Evolutionary conservation across 371 early-diverging fungal species (phyloP).

Genomic region (Synchytrium microbalum): DNA sequence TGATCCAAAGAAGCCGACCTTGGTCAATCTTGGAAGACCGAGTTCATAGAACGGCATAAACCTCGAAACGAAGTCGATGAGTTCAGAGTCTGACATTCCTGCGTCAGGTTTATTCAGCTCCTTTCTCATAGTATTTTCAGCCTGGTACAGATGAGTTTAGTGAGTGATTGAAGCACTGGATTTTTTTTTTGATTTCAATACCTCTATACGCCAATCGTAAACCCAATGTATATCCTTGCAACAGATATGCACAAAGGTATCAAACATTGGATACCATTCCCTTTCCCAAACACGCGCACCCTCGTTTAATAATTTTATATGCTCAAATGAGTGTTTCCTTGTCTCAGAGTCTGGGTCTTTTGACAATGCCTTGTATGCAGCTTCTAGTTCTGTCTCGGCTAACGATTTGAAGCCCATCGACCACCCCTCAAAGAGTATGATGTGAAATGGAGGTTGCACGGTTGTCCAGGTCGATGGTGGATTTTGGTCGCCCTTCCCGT

Average conservation of each 20-base stretch:
- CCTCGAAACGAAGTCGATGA: constrained; percentile 73
- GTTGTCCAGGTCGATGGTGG: constrained; percentile 48
- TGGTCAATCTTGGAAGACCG: constrained; percentile 50
- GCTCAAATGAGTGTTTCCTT: constrained; percentile 27
- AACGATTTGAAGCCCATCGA: constrained; percentile 76
- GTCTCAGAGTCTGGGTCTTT: constrained; percentile 12
- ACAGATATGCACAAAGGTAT: constrained; percentile 67
- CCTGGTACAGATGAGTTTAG: constrained; percentile 8
- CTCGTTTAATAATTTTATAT: constrained; percentile 46
- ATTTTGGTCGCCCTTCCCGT: constrained; percentile 75
- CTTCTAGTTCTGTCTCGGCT: constrained; percentile 12
- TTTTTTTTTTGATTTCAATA: constrained; percentile 22
- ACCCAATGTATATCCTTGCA: constrained; percentile 53
- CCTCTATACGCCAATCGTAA: constrained; percentile 69
- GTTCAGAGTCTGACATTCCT: constrained; percentile 57
- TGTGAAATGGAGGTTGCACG: constrained; percentile 52
- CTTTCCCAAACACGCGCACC: constrained; percentile 46
- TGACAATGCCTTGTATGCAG: background rate
- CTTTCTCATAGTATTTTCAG: constrained; percentile 1
- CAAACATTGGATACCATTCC: constrained; percentile 53
- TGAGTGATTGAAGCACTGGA: constrained; percentile 9
- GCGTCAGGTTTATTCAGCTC: constrained; percentile 10
- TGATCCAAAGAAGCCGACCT: constrained; percentile 43
- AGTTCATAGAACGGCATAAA: constrained; percentile 88
- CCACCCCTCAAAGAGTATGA: constrained; percentile 93